Evolutionary conservation across 805 yeast genomes (phyloP).

Genomic region (Millerozyma acaciae): DNA sequence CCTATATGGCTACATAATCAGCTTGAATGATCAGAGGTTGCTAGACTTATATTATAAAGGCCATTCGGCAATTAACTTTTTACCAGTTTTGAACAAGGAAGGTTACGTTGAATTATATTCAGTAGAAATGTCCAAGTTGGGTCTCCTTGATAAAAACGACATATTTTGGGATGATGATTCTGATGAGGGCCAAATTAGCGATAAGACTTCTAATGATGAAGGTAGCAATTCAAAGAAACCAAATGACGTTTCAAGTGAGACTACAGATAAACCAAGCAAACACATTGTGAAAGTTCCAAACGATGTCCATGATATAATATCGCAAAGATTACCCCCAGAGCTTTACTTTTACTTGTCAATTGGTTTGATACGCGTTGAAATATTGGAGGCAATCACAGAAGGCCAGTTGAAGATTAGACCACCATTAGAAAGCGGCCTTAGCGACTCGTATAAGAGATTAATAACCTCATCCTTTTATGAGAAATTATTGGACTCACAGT

Average conservation of each 20-base stretch:
- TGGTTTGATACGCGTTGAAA: constrained; percentile 64
- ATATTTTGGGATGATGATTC: constrained; percentile 12
- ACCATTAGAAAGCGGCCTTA: constrained; percentile 61
- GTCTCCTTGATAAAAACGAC: constrained; percentile 18
- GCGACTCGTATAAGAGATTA: constrained; percentile 55
- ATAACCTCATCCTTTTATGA: constrained; percentile 43
- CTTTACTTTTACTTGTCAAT: constrained; percentile 73
- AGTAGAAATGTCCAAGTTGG: constrained; percentile 38
- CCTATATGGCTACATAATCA: constrained; percentile 44
- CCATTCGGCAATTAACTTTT: constrained; percentile 58
- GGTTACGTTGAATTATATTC: constrained; percentile 65
- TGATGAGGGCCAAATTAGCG: constrained; percentile 5
- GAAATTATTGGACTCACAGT: constrained; percentile 55
- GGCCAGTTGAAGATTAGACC: constrained; percentile 61
- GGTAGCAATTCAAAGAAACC: constrained; percentile 10
- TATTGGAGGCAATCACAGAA: constrained; percentile 63
- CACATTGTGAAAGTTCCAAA: constrained; percentile 62
- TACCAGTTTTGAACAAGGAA: constrained; percentile 66
- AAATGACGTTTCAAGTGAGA: constrained; percentile 11
- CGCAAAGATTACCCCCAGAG: constrained; percentile 84
- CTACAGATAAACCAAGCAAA: constrained; percentile 4
- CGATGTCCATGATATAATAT: constrained; percentile 77
- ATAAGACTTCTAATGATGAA: too few species aligned
- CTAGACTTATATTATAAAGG: constrained; percentile 62
- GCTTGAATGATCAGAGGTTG: constrained; percentile 42